Evolutionary conservation across 495 filamentous ascomycete genomes (phyloP), one percentile per base, ranked within the genome.

Genomic region (Podospora australis): DNA sequence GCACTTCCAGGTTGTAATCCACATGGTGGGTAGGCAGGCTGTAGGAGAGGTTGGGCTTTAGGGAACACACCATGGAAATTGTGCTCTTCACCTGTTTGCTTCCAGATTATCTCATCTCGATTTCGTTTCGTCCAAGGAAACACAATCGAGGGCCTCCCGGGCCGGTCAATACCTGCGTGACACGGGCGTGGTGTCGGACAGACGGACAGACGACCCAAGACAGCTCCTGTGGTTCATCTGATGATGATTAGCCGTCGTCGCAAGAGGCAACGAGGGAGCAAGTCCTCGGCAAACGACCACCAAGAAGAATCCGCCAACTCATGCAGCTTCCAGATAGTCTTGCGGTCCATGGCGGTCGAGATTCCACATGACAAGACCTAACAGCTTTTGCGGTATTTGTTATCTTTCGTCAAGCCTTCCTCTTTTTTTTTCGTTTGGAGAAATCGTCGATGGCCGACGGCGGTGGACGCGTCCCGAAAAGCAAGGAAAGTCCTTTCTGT

Each of bases 1-100:
- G 32, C 32, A 36, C n/a, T 36, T 17, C 49, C 43, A 42, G 36
- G 42, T 46, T 23, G 30, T 13, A 13, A 13, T 14, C n/a, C 39
- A 39, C 21, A 24, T 6, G 14, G 48, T 28, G 48, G 48, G 6
- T 17, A 34, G 22, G 8, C 22, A 25, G 23, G 24, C 24, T 19
- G 14, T 29, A 14, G 16, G 8, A n/a, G n/a, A n/a, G n/a, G n/a
- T n/a, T n/a, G n/a, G n/a, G n/a, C n/a, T n/a, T n/a, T n/a, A n/a
- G n/a, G 25, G 24, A 14, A 16, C 13, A 9, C 39, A 11, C 49
- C 35, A 46, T 38, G 13, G 11, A 13, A 14, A 13, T 34, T 34
- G 30, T 14, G 11, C 32, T 8, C 32, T 16, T 16, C n/a, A 36
- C n/a, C n/a, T 17, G n/a, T 36, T 17, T 4, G 32, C n/a, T 36